A percentile compares a stretch with the other conserved stretches of the same genome.
These are phyloP conservation scores for Pichia californica DNA, from an alignment of 805 yeast species.

Conservation along the genomic window DNA sequence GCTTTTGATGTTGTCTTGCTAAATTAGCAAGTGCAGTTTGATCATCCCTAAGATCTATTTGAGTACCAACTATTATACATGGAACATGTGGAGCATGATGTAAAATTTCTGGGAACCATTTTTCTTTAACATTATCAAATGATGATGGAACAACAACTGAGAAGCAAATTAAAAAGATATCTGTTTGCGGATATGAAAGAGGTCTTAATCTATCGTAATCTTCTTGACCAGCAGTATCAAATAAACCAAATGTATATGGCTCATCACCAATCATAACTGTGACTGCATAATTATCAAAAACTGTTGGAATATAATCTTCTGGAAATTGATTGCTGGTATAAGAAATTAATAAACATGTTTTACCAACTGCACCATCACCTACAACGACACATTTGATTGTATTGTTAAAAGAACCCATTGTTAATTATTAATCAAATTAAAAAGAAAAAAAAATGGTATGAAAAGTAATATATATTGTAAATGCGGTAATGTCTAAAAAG, in stretches of 20 bases:
- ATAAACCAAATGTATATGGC: constrained; percentile 94
- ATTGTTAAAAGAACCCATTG: constrained; percentile 15
- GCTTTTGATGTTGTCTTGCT: constrained; percentile 83
- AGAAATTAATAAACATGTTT: constrained; percentile 90
- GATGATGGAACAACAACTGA: constrained; percentile 96
- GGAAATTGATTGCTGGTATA: constrained; percentile 97
- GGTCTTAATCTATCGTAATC: constrained; percentile 98
- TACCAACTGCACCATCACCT: constrained; percentile 99
- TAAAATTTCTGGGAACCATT: constrained; percentile 96
- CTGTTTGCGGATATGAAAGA: constrained; percentile 93
- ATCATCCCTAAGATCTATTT: constrained; percentile 90
- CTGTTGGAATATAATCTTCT: constrained; percentile 98
- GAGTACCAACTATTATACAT: constrained; percentile 94
- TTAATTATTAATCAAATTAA: background rate
- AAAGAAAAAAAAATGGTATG: too few relatives aligned
- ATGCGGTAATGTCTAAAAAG: too few relatives aligned
- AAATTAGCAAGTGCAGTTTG: constrained; percentile 84
- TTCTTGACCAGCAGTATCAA: constrained; percentile 99
- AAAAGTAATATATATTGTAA: too few relatives aligned
- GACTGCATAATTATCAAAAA: constrained; percentile 90
- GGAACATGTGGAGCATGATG: constrained; percentile 98
- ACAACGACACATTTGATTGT: constrained; percentile 93
- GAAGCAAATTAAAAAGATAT: constrained; percentile 92
- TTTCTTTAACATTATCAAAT: constrained; percentile 94
- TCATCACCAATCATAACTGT: constrained; percentile 97